phyloP scores from a whole-genome alignment of 1,284 basidiomycete genomes.

The Microbotryum lychnidis-dioicae region DNA sequence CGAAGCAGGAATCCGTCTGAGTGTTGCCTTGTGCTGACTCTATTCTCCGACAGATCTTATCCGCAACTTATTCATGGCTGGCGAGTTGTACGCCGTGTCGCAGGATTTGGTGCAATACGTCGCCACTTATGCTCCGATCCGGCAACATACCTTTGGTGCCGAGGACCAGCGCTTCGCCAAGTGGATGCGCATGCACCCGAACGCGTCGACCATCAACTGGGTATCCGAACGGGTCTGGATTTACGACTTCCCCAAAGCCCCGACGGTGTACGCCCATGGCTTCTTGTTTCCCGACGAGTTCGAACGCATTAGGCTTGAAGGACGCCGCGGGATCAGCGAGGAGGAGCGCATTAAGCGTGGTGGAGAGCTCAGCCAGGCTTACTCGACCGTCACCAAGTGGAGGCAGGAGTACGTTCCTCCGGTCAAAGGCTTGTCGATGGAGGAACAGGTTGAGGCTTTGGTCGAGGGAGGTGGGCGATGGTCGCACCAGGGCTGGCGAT shows the following conservation, averaged over 20 bases:
- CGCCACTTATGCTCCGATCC: constrained; percentile 61
- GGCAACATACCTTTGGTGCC: constrained; percentile 64
- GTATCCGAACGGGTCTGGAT: constrained; percentile 91
- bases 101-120: constrained; percentile 86
- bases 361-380: constrained; percentile 38
- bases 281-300: constrained; percentile 93
- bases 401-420: constrained; percentile 69
- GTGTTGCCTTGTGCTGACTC: neutral
- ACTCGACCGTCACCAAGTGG: constrained; percentile 81
- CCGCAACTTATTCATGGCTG: constrained; percentile 90
- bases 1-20: neutral
- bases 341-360: constrained; percentile 36
- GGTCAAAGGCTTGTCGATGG: constrained; percentile 55
- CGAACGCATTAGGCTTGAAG: constrained; percentile 51
- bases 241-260: constrained; percentile 90
- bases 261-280: constrained; percentile 85
- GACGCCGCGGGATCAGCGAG: constrained; percentile 38
- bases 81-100: constrained; percentile 86
- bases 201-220: constrained; percentile 72
- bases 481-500: constrained; percentile 46
- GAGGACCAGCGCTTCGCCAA: constrained; percentile 90
- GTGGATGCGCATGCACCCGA: constrained; percentile 87
- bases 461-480: constrained; percentile 64
- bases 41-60: constrained; percentile 55
- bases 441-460: constrained; percentile 78